phyloP scores from a whole-genome alignment of 148 eudicot species.

The Rhododendron henanense region DNA sequence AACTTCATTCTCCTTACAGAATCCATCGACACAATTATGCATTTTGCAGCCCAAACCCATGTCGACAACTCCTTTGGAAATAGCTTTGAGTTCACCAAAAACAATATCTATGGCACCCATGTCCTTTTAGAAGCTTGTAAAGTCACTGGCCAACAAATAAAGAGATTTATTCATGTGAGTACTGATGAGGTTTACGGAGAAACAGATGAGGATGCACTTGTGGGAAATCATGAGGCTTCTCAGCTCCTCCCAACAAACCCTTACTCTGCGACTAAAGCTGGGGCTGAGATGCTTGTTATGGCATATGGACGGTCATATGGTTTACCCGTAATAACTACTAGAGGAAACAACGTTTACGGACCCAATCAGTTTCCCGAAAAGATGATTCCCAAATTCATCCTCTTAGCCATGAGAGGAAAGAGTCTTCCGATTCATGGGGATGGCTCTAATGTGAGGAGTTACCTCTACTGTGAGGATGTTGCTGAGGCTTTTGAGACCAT shows the following conservation, averaged over 20 bases:
- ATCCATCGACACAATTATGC: slow-evolving; percentile 29
- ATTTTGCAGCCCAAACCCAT: slow-evolving; percentile 27
- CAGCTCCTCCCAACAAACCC: slow-evolving; percentile 17
- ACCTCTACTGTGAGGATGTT: slow-evolving; percentile 20
- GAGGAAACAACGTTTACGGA: too few relatives aligned
- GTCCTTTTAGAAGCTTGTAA: slow-evolving; percentile 28
- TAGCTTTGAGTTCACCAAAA: too few relatives aligned
- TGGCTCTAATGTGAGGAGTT: slow-evolving; percentile 16
- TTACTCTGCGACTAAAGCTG: slow-evolving; percentile 18
- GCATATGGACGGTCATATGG: slow-evolving; percentile 19
- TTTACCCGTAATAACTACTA: neutral
- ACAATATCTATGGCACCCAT: slow-evolving; percentile 11
- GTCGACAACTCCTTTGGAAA: slow-evolving; percentile 1
- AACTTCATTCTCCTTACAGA: slow-evolving; percentile 19
- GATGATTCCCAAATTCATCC: slow-evolving; percentile 15
- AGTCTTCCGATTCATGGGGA: slow-evolving; percentile 19
- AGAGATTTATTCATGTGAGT: slow-evolving; percentile 27
- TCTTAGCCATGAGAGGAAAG: slow-evolving; percentile 16
- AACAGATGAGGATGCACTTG: slow-evolving; percentile 13
- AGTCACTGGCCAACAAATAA: slow-evolving; percentile 12
- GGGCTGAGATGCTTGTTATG: slow-evolving; percentile 27
- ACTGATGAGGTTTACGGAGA: slow-evolving; percentile 24
- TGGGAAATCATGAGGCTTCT: slow-evolving; percentile 23
- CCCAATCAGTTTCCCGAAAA: neutral
- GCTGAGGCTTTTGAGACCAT: slow-evolving; percentile 24